Percentiles rank a stretch among this genome's conserved stretches.
phyloP scores from a whole-genome alignment of 139 green algal species.

The Gonium pectorale region DNA sequence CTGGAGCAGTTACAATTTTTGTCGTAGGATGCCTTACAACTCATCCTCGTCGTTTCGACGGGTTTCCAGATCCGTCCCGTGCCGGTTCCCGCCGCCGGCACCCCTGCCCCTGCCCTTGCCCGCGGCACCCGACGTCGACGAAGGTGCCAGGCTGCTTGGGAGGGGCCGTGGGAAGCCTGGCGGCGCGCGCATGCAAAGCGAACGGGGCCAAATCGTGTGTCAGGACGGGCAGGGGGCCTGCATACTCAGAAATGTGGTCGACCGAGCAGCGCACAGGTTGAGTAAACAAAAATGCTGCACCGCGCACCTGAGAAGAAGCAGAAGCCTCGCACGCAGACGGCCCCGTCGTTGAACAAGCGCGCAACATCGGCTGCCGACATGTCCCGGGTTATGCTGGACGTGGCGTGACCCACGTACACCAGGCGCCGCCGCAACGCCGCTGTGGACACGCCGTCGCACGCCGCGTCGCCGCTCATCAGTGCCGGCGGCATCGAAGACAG shows the following conservation, averaged over 20 bases:
- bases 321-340: constrained; percentile 31
- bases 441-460: neutral
- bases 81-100: neutral
- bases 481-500: neutral
- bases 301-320: constrained; percentile 3
- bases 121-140: neutral
- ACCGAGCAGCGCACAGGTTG: no score
- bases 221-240: no score
- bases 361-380: neutral
- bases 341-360: neutral
- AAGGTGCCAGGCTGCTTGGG: neutral
- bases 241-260: no score
- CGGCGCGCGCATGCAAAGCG: neutral
- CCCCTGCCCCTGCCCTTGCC: neutral
- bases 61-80: no score
- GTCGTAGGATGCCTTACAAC: neutral
- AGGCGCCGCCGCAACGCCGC: neutral
- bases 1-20: neutral
- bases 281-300: no score
- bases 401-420: constrained; percentile 10
- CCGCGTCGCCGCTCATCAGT: neutral
- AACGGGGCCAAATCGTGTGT: no score
- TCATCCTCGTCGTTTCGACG: neutral
- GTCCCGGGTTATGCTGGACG: constrained; percentile 32
- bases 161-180: constrained; percentile 8